Evolutionary conservation across 2,329 filamentous ascomycete genomes (phyloP), one percentile per base, ranked within the genome.

Genomic region (Apiospora malaysiana): DNA sequence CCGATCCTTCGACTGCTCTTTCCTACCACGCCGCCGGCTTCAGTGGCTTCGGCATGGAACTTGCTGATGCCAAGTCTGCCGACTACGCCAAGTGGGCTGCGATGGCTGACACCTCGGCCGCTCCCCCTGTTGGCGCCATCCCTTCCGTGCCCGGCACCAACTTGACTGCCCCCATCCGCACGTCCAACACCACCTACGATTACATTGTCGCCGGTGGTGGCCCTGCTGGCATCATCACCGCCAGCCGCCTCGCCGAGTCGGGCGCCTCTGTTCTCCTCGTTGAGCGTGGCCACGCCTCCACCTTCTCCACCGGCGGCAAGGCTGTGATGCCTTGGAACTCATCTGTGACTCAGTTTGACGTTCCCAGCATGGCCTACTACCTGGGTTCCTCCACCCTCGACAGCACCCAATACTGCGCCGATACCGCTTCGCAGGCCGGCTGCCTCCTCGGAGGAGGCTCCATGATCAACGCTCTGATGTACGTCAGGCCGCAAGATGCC

Each of bases 21-120:
- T 79, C 76, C 16, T 83, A 83, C 72, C 84, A 86, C 65, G 78
- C 79, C 5, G 80, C 78, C 23, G 80, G 80, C 0, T 85, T 83
- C 47, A 81, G 82, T 3, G 76, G 78, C 63, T 83, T 81, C 56
- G 77, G 76, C 4, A 76, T 82, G 18, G 77, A 78, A 45, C 74
- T 84, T 23, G 69, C 71, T 10, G 72, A 70, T 4, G 80, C 79
- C 67, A 80, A 78, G 72, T 83, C 81, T n/a, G 73, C 79, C 56
- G 74, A 80, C 16, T 79, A 76, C 68, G 73, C 70, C 14, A 75
- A 68, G 23, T 80, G 75, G 73, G 77, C 77, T 9, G 77, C 75
- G 47, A 72, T 73, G 72, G 74, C 74, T 6, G 66, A 37, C 21
- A 69, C 69, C 27, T 63, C 70, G 6, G 68, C 70, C 9, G 47